Percentiles rank a stretch among this genome's conserved stretches.
phyloP scores from a whole-genome alignment of 2,329 filamentous ascomycete genomes.

The Botrytis fabae region DNA sequence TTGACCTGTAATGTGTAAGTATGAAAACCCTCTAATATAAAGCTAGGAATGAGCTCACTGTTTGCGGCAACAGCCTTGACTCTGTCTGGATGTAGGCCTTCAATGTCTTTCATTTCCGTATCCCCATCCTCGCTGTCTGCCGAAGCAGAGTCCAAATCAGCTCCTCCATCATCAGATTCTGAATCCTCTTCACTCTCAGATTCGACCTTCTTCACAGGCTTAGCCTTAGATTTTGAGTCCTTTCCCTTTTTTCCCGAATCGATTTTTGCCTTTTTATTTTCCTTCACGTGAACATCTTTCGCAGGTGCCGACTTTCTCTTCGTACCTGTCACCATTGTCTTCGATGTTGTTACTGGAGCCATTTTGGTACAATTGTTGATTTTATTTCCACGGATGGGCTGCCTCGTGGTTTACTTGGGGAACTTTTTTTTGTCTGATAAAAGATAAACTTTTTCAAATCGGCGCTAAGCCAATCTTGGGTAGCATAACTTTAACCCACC shows the following conservation, averaged over 20 bases:
- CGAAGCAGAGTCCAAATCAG: conserved; percentile 38
- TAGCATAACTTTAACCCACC: conserved; percentile 20
- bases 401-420: conserved; percentile 9
- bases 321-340: conserved; percentile 48
- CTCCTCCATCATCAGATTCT: conserved; percentile 43
- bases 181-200: conserved; percentile 38
- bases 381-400: conserved; percentile 10
- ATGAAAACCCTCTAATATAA: conserved; percentile 43
- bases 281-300: conserved; percentile 48
- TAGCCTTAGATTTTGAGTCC: conserved; percentile 25
- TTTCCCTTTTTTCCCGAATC: conserved; percentile 26
- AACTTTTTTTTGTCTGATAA: conserved; percentile 28
- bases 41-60: conserved; percentile 28
- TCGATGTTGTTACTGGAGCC: conserved; percentile 44
- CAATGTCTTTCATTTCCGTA: conserved; percentile 38
- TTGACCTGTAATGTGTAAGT: conserved; percentile 47
- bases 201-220: conserved; percentile 39
- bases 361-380: conserved; percentile 31
- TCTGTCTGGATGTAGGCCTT: conserved; percentile 42
- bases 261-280: conserved; percentile 54
- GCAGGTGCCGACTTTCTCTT: conserved; percentile 58
- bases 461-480: conserved; percentile 32
- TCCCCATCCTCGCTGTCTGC: conserved; percentile 42
- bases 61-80: conserved; percentile 38
- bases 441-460: conserved; percentile 26